A percentile compares a stretch with the other conserved stretches of the same genome.
Evolutionary conservation across 2,329 filamentous ascomycete genomes (phyloP).

Genomic region (Fusarium sp.): DNA sequence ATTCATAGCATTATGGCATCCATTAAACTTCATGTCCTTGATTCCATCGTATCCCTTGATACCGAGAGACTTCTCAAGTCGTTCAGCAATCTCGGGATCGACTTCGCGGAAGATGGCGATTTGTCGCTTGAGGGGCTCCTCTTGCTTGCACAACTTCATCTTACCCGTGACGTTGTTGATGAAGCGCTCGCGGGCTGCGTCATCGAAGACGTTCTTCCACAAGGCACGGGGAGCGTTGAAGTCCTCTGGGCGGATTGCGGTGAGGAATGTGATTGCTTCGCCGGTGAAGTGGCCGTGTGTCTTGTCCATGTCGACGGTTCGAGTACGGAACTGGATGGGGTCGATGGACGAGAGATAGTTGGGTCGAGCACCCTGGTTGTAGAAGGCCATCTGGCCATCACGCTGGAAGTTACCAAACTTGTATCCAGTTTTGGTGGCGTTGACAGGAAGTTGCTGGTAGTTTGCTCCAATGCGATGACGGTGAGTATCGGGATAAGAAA

Average conservation of each 20-base stretch:
- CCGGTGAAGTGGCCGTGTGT: conserved; percentile 32
- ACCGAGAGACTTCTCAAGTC: conserved; percentile 71
- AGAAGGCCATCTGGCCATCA: conserved; percentile 31
- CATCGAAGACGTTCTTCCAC: conserved; percentile 19
- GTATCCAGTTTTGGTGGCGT: conserved; percentile 11
- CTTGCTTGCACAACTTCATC: conserved; percentile 66
- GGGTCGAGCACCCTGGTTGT: conserved; percentile 29
- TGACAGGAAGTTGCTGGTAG: conserved; percentile 58
- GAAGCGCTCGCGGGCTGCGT: conserved; percentile 55
- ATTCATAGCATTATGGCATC: conserved; percentile 18
- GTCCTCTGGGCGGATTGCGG: conserved; percentile 28
- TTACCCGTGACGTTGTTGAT: conserved; percentile 70
- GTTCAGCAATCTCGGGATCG: conserved; percentile 64
- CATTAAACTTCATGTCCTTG: conserved; percentile 2
- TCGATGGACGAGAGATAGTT: conserved; percentile 33
- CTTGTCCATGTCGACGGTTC: conserved; percentile 23
- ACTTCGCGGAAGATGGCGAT: conserved; percentile 74
- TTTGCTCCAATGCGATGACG: conserved; percentile 72
- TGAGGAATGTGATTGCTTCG: conserved; percentile 30
- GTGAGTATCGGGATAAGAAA: conserved; percentile 71
- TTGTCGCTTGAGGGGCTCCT: conserved; percentile 72
- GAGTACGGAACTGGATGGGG: conserved; percentile 20
- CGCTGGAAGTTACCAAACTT: conserved; percentile 32
- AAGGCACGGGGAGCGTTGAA: conserved; percentile 21
- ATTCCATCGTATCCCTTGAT: conserved; percentile 41